Percentiles rank a stretch among this genome's conserved stretches.
phyloP scores from a whole-genome alignment of 202 grass and related monocot genomes.

The Zoysia matrella region DNA sequence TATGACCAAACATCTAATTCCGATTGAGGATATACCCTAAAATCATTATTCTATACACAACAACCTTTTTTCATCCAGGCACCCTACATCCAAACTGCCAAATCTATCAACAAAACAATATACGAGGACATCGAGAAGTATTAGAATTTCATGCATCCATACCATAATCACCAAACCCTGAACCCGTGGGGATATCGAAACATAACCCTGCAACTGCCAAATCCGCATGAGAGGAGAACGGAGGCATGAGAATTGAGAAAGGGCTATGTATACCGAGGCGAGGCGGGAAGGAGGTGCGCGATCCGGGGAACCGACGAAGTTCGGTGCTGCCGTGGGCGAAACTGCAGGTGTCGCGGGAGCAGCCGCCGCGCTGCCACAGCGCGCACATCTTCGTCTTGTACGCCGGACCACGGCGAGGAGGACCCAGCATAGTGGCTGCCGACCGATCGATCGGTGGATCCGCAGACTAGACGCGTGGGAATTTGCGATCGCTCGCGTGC shows the following conservation, averaged over 20 bases:
- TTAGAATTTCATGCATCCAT: neutral
- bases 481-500: conserved; percentile 37
- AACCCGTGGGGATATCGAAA: conserved; percentile 26
- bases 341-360: conserved; percentile 79
- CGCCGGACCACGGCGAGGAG: conserved; percentile 65
- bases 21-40: neutral
- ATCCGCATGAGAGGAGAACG: neutral
- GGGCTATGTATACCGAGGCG: conserved; percentile 36
- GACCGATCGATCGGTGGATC: conserved; percentile 3
- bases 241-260: neutral
- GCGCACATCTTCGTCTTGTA: conserved; percentile 92
- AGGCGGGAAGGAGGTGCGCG: conserved; percentile 43
- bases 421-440: conserved; percentile 32
- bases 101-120: neutral
- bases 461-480: conserved; percentile 1
- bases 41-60: neutral
- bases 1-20: neutral
- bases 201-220: neutral
- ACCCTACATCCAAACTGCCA: neutral
- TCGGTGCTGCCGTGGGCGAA: conserved; percentile 78
- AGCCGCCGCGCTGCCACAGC: conserved; percentile 70
- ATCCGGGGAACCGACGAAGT: conserved; percentile 53
- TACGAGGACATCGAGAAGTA: neutral
- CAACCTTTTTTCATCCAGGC: conserved; percentile 7
- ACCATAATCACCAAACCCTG: conserved; percentile 25